Conservation (phyloP, 768 basidiomycete genomes). For the Exsudoporus frostii region DNA sequence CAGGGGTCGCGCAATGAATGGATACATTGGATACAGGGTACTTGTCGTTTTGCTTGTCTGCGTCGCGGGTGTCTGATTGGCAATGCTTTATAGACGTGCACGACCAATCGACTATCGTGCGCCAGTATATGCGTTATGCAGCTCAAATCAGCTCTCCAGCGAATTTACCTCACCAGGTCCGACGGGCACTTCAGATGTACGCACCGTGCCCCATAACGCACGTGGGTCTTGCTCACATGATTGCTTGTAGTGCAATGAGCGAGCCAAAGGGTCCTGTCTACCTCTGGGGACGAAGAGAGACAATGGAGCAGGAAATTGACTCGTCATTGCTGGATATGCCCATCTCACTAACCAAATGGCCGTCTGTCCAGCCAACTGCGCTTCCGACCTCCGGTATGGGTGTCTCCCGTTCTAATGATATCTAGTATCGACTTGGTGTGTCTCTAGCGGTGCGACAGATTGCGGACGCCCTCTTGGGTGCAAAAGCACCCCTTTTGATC, state of each 20-base stretch:
- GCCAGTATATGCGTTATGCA: constrained; percentile 72
- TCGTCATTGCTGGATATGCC: constrained; percentile 31
- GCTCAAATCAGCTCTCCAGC: constrained; percentile 55
- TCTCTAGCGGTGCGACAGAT: constrained; percentile 38
- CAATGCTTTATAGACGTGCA: constrained; percentile 46
- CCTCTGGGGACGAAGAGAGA: constrained; percentile 69
- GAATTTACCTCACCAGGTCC: constrained; percentile 48
- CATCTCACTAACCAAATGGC: constrained; percentile 42
- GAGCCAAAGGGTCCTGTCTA: constrained; percentile 74
- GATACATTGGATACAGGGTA: constrained; percentile 73
- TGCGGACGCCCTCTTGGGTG: constrained; percentile 44
- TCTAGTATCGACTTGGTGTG: not conserved
- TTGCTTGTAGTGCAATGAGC: constrained; percentile 53
- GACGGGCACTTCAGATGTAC: constrained; percentile 64
- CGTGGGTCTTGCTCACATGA: not conserved
- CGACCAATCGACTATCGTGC: constrained; percentile 68
- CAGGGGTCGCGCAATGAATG: constrained; percentile 68
- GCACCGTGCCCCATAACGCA: constrained; percentile 5
- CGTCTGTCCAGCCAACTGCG: constrained; percentile 46
- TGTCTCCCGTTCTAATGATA: not conserved
- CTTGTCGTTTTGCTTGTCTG: not conserved
- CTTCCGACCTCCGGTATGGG: constrained; percentile 40
- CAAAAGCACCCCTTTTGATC: constrained; percentile 59
- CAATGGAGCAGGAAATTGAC: constrained; percentile 62
- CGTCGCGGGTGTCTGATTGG: not conserved